A percentile compares a stretch with the other conserved stretches of the same genome.
Evolutionary conservation across 495 filamentous ascomycete species (phyloP).

Genomic region (Choiromyces venosus): DNA sequence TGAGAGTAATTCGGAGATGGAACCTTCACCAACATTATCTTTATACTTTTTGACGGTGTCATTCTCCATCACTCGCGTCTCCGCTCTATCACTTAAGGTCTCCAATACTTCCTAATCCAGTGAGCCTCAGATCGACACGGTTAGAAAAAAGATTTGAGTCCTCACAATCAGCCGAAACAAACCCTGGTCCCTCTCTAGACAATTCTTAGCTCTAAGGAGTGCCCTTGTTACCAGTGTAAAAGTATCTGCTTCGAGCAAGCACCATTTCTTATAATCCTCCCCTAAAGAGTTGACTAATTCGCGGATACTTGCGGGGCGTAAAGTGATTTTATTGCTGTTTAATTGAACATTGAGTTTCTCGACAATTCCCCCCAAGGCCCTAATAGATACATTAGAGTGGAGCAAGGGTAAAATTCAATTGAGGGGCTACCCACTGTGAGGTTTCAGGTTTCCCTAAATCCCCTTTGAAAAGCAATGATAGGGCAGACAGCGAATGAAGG

Average conservation of each 20-base stretch:
- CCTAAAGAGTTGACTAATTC: conserved; percentile 5
- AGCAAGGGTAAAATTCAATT: neutral
- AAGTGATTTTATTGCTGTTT: neutral
- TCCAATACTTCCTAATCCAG: conserved; percentile 26
- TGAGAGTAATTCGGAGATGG: conserved; percentile 12
- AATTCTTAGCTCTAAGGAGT: conserved; percentile 22
- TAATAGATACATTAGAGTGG: neutral
- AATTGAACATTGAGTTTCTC: neutral
- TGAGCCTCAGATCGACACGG: neutral
- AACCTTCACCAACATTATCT: conserved; percentile 19
- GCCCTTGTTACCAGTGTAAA: conserved; percentile 26
- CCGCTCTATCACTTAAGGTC: conserved; percentile 13
- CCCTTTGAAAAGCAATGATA: neutral
- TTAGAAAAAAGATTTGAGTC: conserved; percentile 13
- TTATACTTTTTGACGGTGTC: conserved; percentile 19
- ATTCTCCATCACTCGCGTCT: conserved; percentile 18
- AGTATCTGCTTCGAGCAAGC: conserved; percentile 23
- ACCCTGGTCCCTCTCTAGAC: conserved; percentile 31
- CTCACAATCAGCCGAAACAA: conserved; percentile 37
- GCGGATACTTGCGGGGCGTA: neutral
- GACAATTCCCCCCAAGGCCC: neutral
- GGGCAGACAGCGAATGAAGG: neutral
- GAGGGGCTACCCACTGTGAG: neutral
- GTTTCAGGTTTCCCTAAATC: neutral
- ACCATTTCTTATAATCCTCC: conserved; percentile 31